phyloP scores from a whole-genome alignment of 73 alveolate species.

The Uronychia binucleata region DNA sequence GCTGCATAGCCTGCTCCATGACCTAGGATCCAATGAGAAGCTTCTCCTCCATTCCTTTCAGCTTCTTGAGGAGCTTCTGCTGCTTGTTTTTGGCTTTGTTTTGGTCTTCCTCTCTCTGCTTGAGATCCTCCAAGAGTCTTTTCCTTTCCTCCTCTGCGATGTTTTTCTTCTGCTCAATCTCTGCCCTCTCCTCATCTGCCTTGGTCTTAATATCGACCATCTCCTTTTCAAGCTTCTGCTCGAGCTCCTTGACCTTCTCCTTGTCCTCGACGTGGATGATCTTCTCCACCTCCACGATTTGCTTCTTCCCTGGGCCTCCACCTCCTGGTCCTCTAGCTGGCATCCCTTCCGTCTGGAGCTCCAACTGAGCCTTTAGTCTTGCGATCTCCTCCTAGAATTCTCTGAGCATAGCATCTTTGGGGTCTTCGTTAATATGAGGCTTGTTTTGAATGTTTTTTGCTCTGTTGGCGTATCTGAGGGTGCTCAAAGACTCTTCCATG shows the following conservation, averaged over 20 bases:
- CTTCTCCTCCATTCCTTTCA: conserved; percentile 87
- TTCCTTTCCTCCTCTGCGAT: conserved; percentile 76
- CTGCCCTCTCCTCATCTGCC: conserved; percentile 63
- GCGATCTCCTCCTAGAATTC: conserved; percentile 93
- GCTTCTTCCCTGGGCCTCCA: conserved; percentile 36
- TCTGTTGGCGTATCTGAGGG: conserved; percentile 95
- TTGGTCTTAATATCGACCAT: conserved; percentile 73
- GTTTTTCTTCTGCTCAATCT: conserved; percentile 77
- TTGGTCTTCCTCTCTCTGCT: conserved; percentile 74
- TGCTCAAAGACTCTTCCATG: conserved; percentile 95
- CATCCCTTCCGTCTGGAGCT: conserved; percentile 62
- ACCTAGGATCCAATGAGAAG: conserved; percentile 76
- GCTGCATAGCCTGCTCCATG: conserved; percentile 83
- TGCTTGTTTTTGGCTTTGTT: conserved; percentile 67
- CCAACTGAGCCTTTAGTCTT: conserved; percentile 70
- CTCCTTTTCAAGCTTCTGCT: conserved; percentile 82
- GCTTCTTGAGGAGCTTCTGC: conserved; percentile 70
- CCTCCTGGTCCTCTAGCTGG: conserved; percentile 58
- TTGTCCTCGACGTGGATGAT: conserved; percentile 78
- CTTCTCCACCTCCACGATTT: conserved; percentile 80
- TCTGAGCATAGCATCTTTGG: conserved; percentile 96
- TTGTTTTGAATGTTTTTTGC: conserved; percentile 95
- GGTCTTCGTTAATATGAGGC: conserved; percentile 96
- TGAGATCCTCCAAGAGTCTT: conserved; percentile 62
- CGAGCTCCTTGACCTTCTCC: conserved; percentile 73